phyloP scores from a whole-genome alignment of 78 protist genomes.

The Dictyostelium brefeldianum region DNA sequence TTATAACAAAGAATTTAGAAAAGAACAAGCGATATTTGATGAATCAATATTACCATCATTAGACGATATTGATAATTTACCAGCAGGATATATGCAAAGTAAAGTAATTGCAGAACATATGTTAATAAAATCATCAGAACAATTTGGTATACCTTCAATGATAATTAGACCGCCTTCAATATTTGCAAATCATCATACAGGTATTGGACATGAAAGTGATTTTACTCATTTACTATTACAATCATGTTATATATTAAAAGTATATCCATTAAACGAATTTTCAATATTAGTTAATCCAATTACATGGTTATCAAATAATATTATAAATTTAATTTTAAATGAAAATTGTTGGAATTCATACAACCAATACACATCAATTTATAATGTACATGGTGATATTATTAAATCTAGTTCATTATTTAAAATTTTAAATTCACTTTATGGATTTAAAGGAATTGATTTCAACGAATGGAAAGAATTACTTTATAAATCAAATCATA shows the following conservation, averaged over 20 bases:
- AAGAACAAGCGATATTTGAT: not conserved
- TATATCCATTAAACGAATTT: too few species aligned
- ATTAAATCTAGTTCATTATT: not conserved
- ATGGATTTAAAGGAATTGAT: not conserved
- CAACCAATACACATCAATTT: not conserved
- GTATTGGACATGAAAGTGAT: conserved; percentile 8
- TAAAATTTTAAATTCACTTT: not conserved
- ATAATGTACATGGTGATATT: not conserved
- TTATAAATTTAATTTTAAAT: not conserved
- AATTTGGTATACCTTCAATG: not conserved
- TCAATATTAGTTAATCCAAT: too few species aligned
- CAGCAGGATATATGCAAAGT: conserved; percentile 44
- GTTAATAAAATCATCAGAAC: conserved; percentile 4
- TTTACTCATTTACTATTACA: too few species aligned
- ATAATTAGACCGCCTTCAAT: not conserved
- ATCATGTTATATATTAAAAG: too few species aligned
- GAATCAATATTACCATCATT: not conserved
- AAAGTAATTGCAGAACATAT: conserved; percentile 36
- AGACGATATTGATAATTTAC: not conserved
- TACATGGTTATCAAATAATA: not conserved
- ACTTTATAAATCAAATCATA: not conserved
- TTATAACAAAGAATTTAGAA: not conserved
- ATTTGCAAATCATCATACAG: not conserved
- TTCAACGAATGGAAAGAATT: not conserved
- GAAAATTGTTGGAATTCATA: not conserved